Percentiles rank a stretch among this genome's conserved stretches.
These are phyloP conservation scores for Phascolomyces articulosus DNA, from an alignment of 371 early-diverging fungal genomes.

Conservation along the genomic window DNA sequence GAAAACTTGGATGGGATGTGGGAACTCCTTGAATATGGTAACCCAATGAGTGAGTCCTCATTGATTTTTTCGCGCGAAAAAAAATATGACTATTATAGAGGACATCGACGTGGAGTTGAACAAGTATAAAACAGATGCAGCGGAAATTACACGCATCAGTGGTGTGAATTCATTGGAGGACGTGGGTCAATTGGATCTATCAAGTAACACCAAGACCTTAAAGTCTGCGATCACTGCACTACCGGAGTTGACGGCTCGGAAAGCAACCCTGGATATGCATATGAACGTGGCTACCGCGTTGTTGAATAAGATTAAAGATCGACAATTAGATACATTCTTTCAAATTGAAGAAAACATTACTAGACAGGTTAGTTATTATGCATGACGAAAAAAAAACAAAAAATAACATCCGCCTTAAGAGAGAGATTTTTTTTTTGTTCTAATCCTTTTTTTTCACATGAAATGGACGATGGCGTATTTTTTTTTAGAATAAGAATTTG, in stretches of 20 bases:
- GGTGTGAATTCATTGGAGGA: conserved; percentile 89
- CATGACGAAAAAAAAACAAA: too few relatives aligned
- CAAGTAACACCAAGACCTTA: conserved; percentile 82
- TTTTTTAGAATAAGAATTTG: conserved; percentile 72
- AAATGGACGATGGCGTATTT: too few relatives aligned
- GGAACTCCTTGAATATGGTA: too few relatives aligned
- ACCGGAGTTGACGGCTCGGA: conserved; percentile 96
- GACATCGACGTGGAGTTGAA: conserved; percentile 90
- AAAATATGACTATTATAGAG: too few relatives aligned
- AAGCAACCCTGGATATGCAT: conserved; percentile 96
- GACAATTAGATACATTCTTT: conserved; percentile 95
- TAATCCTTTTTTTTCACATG: too few relatives aligned
- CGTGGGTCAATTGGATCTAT: conserved; percentile 72
- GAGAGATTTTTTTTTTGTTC: too few relatives aligned
- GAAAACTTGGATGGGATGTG: too few relatives aligned
- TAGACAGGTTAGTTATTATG: conserved; percentile 47
- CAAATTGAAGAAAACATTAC: conserved; percentile 90
- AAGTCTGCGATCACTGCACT: conserved; percentile 92
- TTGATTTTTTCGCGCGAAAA: background rate
- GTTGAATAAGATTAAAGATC: conserved; percentile 90
- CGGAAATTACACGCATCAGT: conserved; percentile 84
- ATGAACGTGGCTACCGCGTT: conserved; percentile 97
- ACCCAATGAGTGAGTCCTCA: too few relatives aligned
- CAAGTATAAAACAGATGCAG: conserved; percentile 93
- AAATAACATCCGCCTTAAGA: too few relatives aligned